These are phyloP conservation scores for Xylariaceae sp. DNA, from an alignment of 2,329 filamentous ascomycete species.

Conservation along the genomic window DNA sequence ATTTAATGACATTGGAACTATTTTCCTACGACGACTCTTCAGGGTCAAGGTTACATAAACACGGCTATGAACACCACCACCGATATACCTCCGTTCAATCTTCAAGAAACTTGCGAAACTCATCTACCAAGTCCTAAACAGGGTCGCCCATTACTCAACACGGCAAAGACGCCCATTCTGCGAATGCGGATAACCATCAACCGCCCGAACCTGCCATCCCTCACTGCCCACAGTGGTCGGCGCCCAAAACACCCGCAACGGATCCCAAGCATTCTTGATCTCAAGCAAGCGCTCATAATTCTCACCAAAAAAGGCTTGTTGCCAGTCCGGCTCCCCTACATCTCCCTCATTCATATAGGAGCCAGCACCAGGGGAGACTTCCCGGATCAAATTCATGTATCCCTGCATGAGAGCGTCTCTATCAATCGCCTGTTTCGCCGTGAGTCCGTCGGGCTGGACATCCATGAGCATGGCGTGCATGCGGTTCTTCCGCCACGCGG, in stretches of 20 bases:
- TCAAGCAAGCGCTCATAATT: constrained; percentile 41
- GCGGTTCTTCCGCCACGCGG: constrained; percentile 41
- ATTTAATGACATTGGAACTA: no score
- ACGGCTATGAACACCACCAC: no score
- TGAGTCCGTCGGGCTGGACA: constrained; percentile 18
- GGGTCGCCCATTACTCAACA: not conserved
- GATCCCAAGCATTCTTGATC: constrained; percentile 52
- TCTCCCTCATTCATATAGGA: constrained; percentile 55
- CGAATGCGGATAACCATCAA: constrained; percentile 23
- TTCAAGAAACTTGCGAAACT: no score
- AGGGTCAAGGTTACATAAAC: no score
- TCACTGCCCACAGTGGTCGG: constrained; percentile 51
- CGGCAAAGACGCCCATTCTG: constrained; percentile 27
- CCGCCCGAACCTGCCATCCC: constrained; percentile 39
- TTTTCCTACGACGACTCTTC: no score
- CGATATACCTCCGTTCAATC: no score
- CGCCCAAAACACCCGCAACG: constrained; percentile 46
- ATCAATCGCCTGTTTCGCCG: constrained; percentile 21
- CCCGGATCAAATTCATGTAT: constrained; percentile 30
- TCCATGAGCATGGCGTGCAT: constrained; percentile 37
- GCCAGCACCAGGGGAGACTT: constrained; percentile 39
- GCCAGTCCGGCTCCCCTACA: constrained; percentile 45
- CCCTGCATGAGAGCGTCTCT: constrained; percentile 26
- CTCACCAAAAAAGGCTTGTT: constrained; percentile 45
- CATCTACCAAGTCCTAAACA: no score